Evolutionary conservation across 305 asterid species (phyloP).

Genomic region (Fraxinus baroniana): DNA sequence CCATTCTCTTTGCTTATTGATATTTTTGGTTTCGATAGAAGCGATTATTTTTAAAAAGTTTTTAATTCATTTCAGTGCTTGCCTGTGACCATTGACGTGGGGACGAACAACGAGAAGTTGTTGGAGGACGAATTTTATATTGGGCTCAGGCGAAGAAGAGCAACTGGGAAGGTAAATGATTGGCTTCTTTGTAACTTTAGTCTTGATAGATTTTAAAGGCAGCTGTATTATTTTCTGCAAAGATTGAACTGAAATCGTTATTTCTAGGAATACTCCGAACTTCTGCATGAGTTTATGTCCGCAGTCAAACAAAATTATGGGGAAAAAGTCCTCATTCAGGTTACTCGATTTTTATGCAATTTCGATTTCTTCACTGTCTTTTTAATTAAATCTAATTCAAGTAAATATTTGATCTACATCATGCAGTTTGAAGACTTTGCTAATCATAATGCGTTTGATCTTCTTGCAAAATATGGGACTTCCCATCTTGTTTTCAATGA

Average conservation of each 20-base stretch:
- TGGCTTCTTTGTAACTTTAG: constrained; percentile 2
- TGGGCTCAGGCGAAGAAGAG: constrained; percentile 80
- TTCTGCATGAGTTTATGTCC: constrained; percentile 48
- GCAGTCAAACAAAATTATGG: constrained; percentile 55
- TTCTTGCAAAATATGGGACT: constrained; percentile 46
- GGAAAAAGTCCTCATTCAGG: constrained; percentile 61
- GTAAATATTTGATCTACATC: constrained; percentile 4
- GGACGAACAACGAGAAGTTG: constrained; percentile 80
- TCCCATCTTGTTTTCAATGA: constrained; percentile 55
- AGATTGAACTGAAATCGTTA: background rate
- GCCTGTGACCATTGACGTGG: constrained; percentile 90
- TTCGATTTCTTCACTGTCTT: background rate
- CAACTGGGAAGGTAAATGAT: constrained; percentile 78
- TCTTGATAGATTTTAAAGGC: background rate
- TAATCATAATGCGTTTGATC: constrained; percentile 56
- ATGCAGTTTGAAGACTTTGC: constrained; percentile 59
- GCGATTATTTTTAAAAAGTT: background rate
- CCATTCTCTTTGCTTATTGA: background rate
- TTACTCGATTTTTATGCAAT: constrained; percentile 8
- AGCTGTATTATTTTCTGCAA: background rate
- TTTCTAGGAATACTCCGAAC: constrained; percentile 50
- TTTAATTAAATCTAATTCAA: background rate
- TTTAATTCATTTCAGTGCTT: constrained; percentile 59
- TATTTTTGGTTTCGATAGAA: background rate
- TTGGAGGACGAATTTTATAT: constrained; percentile 85